Evolutionary conservation across 2,329 filamentous ascomycete genomes (phyloP).

Genomic region (Dissoconium aciculare): DNA sequence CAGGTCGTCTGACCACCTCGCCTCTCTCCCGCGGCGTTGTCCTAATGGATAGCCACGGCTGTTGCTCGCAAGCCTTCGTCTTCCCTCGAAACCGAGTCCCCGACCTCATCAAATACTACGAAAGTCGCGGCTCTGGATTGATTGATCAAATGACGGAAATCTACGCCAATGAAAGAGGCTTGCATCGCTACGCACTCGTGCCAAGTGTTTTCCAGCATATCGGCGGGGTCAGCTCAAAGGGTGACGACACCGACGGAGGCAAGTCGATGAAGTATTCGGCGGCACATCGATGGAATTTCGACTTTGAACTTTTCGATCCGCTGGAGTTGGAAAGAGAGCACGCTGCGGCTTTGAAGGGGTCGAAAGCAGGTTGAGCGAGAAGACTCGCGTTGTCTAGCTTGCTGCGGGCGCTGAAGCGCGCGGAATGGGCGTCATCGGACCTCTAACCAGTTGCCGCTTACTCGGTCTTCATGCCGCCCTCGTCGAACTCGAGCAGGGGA

Average conservation of each 20-base stretch:
- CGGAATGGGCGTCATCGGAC: too few species aligned
- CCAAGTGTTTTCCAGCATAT: conserved; percentile 33
- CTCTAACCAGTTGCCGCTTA: too few species aligned
- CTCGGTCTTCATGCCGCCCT: too few species aligned
- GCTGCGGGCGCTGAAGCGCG: too few species aligned
- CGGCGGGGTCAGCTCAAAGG: conserved; percentile 28
- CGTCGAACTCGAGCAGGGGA: too few species aligned
- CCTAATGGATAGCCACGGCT: conserved; percentile 29
- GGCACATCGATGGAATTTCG: conserved; percentile 28
- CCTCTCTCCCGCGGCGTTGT: conserved; percentile 25
- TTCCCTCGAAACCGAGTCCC: conserved; percentile 25
- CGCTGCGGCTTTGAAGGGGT: too few species aligned
- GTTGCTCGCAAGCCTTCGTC: conserved; percentile 32
- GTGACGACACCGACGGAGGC: conserved; percentile 12
- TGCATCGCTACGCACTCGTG: conserved; percentile 29
- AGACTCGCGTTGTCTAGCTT: too few species aligned
- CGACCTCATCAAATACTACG: conserved; percentile 21
- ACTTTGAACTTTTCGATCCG: conserved; percentile 23
- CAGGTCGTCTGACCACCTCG: conserved; percentile 27
- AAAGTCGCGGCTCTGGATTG: conserved; percentile 20
- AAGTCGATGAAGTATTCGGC: conserved; percentile 20
- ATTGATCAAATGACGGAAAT: conserved; percentile 30
- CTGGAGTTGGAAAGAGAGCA: conserved; percentile 20
- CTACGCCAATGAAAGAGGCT: conserved; percentile 26
- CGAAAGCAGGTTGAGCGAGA: too few species aligned